Conservation (phyloP, 2,329 filamentous ascomycete species). For the Cryphonectria parasitica region DNA sequence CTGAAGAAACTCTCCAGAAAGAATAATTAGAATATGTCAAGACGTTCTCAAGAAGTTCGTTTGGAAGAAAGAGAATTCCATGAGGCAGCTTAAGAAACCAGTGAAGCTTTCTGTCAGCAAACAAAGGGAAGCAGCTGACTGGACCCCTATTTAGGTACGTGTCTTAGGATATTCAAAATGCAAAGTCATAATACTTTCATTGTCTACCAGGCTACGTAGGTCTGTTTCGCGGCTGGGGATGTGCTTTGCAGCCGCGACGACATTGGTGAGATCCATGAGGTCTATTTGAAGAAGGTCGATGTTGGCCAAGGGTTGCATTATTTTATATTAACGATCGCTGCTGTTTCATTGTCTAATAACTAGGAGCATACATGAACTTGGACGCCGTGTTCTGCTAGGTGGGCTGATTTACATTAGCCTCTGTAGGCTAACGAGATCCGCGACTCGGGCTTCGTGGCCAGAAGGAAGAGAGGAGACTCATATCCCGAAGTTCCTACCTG, state of each 20-base stretch:
- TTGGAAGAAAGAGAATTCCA: too few relatives aligned
- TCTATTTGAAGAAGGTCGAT: conserved; percentile 41
- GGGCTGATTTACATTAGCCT: background rate
- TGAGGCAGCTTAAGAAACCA: too few relatives aligned
- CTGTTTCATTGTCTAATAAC: background rate
- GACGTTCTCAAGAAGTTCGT: too few relatives aligned
- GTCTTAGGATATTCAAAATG: too few relatives aligned
- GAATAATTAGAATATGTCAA: too few relatives aligned
- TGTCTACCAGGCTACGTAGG: too few relatives aligned
- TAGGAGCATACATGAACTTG: background rate
- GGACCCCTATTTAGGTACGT: too few relatives aligned
- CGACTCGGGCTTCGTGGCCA: background rate
- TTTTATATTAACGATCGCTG: background rate
- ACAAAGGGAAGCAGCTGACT: too few relatives aligned
- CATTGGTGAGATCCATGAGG: conserved; percentile 40
- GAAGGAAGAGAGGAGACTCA: background rate
- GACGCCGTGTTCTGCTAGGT: conserved; percentile 3
- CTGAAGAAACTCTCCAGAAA: too few relatives aligned
- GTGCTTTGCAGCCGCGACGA: conserved; percentile 41
- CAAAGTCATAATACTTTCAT: too few relatives aligned
- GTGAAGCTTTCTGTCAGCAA: too few relatives aligned
- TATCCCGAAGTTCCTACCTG: background rate
- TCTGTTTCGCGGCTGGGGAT: conserved; percentile 3
- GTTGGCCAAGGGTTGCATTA: background rate
- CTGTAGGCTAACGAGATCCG: background rate